Conservation (phyloP, 116 monocot species). For the Trichopus zeylanicus region DNA sequence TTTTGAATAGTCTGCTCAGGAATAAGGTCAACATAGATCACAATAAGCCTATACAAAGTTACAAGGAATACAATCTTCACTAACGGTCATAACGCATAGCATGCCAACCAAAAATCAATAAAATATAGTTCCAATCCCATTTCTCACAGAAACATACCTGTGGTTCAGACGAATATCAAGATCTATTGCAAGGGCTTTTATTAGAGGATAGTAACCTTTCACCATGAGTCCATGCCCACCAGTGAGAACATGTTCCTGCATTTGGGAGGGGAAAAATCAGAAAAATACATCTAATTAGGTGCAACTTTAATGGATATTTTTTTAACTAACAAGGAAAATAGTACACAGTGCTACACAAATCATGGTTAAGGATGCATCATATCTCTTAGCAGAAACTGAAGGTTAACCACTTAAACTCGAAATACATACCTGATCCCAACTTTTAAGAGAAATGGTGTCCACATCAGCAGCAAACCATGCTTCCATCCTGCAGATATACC, state of each 20-base stretch:
- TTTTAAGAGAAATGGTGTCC: conserved; percentile 65
- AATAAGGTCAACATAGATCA: too few species aligned
- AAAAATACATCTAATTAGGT: neutral
- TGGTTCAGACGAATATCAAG: conserved; percentile 72
- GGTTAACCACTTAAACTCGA: neutral
- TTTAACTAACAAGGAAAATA: too few species aligned
- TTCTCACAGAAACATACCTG: conserved; percentile 22
- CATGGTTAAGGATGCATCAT: too few species aligned
- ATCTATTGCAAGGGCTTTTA: conserved; percentile 57
- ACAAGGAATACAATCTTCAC: too few species aligned
- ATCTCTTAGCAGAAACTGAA: too few species aligned
- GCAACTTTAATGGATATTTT: too few species aligned
- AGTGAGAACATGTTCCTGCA: conserved; percentile 78
- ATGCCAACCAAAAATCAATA: too few species aligned
- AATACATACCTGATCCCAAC: conserved; percentile 67
- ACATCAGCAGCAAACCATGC: conserved; percentile 85
- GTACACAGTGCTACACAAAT: too few species aligned
- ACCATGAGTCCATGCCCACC: conserved; percentile 95
- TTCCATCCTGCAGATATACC: conserved; percentile 86
- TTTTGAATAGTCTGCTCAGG: too few species aligned
- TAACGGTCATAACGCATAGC: neutral
- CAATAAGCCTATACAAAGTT: too few species aligned
- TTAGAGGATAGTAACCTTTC: conserved; percentile 69
- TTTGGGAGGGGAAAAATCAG: neutral
- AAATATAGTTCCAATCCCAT: neutral